Conservation (phyloP, 306 rosid species). For the Erythrophleum fordii region DNA sequence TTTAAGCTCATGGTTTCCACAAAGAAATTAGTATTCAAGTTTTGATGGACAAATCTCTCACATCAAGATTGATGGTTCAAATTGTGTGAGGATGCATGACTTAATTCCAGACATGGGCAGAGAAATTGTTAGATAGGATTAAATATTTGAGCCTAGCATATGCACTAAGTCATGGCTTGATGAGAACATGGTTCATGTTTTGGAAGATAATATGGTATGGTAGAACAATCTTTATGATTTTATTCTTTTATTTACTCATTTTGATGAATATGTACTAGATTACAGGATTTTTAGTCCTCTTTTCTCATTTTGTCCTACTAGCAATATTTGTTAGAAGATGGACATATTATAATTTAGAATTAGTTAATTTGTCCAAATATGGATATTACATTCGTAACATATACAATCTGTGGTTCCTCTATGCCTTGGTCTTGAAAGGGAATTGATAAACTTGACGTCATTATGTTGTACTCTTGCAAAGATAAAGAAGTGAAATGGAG, state of each 20-base stretch:
- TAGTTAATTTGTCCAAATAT: not conserved
- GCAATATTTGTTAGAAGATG: not conserved
- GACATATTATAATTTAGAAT: not conserved
- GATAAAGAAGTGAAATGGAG: not conserved
- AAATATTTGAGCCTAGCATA: not conserved
- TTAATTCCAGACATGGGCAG: slow-evolving; percentile 33
- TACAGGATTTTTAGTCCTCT: not conserved
- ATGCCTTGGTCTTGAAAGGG: not conserved
- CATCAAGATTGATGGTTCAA: not conserved
- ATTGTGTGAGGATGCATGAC: slow-evolving; percentile 3
- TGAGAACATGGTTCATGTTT: slow-evolving; percentile 26
- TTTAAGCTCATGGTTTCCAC: not conserved
- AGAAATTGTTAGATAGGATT: slow-evolving; percentile 25
- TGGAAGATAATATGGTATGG: slow-evolving; percentile 19
- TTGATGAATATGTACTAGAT: not conserved
- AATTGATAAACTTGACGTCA: not conserved
- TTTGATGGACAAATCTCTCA: slow-evolving; percentile 36
- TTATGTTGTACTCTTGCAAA: not conserved
- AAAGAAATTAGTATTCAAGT: not conserved
- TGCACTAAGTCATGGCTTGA: slow-evolving; percentile 34
- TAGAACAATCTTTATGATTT: not conserved
- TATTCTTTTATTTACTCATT: not conserved
- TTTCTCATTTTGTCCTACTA: not conserved
- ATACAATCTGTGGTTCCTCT: too few relatives aligned
- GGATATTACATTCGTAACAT: not conserved